phyloP scores from a whole-genome alignment of 2,329 filamentous ascomycete species.

The Paecilomyces variotii region DNA sequence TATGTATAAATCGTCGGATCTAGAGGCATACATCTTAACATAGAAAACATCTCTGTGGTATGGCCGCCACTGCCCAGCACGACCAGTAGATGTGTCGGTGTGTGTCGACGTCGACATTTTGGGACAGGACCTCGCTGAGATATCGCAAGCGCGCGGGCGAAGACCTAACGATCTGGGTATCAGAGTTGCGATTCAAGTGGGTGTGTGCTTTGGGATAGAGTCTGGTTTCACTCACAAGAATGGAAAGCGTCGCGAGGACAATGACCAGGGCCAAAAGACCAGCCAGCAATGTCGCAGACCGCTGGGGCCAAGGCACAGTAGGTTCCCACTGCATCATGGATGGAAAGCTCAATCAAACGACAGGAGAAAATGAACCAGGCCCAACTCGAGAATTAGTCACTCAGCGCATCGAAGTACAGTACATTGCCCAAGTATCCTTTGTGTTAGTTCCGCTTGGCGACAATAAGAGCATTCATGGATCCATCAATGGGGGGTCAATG shows the following conservation, averaged over 20 bases:
- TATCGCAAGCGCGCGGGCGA: slow-evolving; percentile 16
- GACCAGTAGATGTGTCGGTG: slow-evolving; percentile 58
- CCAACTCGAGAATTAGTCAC: neutral
- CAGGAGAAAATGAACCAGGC: neutral
- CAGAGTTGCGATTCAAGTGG: neutral
- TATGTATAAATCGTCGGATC: slow-evolving; percentile 46
- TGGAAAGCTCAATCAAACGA: neutral
- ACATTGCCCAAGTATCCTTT: neutral
- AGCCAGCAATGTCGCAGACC: neutral
- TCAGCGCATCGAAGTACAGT: neutral
- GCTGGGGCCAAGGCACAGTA: neutral
- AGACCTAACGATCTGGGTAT: slow-evolving; percentile 13
- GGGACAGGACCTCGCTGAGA: slow-evolving; percentile 22
- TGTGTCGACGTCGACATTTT: slow-evolving; percentile 19
- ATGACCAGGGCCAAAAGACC: neutral
- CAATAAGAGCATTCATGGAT: neutral
- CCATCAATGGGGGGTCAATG: neutral
- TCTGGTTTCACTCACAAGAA: neutral
- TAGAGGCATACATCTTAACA: slow-evolving; percentile 57
- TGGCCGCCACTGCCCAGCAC: slow-evolving; percentile 91
- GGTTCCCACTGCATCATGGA: neutral
- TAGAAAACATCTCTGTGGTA: slow-evolving; percentile 86
- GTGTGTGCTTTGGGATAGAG: neutral
- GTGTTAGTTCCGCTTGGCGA: neutral
- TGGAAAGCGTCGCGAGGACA: neutral